Conservation (phyloP, 805 yeast genomes). For the Candida nitratophila region DNA sequence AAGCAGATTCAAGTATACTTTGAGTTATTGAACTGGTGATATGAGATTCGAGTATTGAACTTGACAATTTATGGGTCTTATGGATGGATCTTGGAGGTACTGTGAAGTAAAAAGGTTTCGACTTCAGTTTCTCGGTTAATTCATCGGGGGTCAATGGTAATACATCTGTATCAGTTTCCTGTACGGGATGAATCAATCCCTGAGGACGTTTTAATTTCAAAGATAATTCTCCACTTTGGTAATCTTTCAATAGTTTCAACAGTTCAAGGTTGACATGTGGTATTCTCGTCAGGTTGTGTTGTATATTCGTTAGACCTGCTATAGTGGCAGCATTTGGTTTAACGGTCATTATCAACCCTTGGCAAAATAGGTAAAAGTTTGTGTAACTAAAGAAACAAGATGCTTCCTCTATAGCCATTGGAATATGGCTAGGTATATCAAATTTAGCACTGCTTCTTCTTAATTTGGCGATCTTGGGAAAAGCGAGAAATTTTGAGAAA, state of each 20-base stretch:
- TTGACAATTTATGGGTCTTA: neutral
- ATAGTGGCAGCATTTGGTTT: too few species aligned
- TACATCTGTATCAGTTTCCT: neutral
- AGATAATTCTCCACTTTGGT: neutral
- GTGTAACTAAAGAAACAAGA: too few species aligned
- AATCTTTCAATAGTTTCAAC: neutral
- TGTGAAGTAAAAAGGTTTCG: slow-evolving; percentile 6
- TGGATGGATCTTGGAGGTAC: neutral
- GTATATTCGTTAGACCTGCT: neutral
- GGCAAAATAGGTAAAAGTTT: too few species aligned
- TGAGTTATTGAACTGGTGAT: too few species aligned
- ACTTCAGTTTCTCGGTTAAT: slow-evolving; percentile 10
- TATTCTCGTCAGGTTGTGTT: neutral
- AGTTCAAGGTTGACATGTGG: neutral
- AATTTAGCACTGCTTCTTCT: too few species aligned
- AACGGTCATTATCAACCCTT: too few species aligned
- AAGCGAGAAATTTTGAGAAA: too few species aligned
- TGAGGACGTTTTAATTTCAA: neutral
- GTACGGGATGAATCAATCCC: too few species aligned
- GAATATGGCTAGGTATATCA: too few species aligned
- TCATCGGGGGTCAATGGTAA: slow-evolving; percentile 12
- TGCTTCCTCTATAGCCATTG: too few species aligned
- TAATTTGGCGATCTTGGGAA: too few species aligned
- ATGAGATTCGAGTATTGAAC: neutral
- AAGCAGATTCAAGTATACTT: too few species aligned